A percentile compares a stretch with the other conserved stretches of the same genome.
Evolutionary conservation across 768 basidiomycete species (phyloP).

Genomic region (Leccinum broughii): DNA sequence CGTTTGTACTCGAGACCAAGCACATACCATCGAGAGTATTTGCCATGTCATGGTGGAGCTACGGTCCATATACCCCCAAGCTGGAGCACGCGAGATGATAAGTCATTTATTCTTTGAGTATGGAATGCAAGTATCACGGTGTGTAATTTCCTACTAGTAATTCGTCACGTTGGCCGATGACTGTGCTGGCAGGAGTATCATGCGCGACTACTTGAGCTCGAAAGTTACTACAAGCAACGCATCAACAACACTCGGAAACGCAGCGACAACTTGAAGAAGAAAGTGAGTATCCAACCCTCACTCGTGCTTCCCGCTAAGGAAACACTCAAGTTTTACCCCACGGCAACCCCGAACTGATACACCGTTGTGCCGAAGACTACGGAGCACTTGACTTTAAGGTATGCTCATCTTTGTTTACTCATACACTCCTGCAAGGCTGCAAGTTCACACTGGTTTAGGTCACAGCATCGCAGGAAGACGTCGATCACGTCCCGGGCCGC

Average conservation of each 20-base stretch:
- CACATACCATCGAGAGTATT: neutral
- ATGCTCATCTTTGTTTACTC: neutral
- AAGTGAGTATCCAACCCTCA: neutral
- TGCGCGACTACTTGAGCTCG: neutral
- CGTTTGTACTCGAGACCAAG: neutral
- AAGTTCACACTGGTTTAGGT: neutral
- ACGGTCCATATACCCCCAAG: neutral
- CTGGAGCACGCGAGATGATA: neutral
- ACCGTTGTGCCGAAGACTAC: too few relatives aligned
- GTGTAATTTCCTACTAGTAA: neutral
- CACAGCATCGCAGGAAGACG: neutral
- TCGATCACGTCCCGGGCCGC: too few relatives aligned
- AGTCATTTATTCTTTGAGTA: conserved; percentile 4
- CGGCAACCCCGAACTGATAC: neutral
- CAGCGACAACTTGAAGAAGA: neutral
- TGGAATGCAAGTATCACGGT: neutral
- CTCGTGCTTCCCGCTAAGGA: neutral
- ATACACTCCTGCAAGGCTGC: neutral
- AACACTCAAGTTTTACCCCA: neutral
- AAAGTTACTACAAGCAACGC: neutral
- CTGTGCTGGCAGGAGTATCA: neutral
- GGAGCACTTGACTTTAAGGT: neutral
- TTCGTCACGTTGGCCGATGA: neutral
- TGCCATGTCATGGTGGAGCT: neutral
- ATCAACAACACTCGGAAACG: neutral